Base-by-base conservation (phyloP, 371 early-diverging fungal genomes). In the Batkoa obscura region DNA sequence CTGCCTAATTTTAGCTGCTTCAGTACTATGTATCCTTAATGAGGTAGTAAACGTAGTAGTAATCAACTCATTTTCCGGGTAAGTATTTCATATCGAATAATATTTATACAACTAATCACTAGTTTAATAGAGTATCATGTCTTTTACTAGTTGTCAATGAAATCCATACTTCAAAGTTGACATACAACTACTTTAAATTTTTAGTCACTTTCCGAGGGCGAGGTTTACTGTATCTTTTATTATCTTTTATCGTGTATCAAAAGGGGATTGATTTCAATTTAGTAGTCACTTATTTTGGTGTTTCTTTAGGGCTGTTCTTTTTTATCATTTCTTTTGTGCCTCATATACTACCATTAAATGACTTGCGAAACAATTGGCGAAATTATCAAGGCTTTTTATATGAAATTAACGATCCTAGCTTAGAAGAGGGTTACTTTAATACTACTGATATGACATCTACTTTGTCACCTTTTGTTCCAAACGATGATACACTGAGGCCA, bases 351-450 rank as follows among this genome's bases (percentile, higher is more conserved):
- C 56, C 56, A 17, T 35, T 55, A 15, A 55, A 55, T 30, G 56
- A 55, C 35, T 31, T 55, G 5, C 8, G 30, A 32, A 33, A 31
- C 2, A 55, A 55, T 43, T 55, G 34, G 10, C 15, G 5, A 42
- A 47, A 43, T 43, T 55, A 55, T 33, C 42, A 34, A 13, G 17
- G 23, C 6, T 55, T 45, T 2, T 33, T n/a, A 13, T 43, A 55
- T 4, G 56, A 55, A 13, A 12, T 45, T 33, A 43, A 56, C 2
- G 38, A 35, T 23, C 32, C 79, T 76, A 78, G 23, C 23, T 23
- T 23, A 23, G 63, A 68, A 70, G 62, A 73, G 71, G 59, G 74
- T 75, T 23, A 76, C 78, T 46, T 74, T 74, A 23, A 58, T 53
- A 9, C 70, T 74, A 17, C 46, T 62, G 39, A 70, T 69, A 58